Percentiles rank a stretch among this genome's conserved stretches.
These are phyloP conservation scores for Haplosporangium sp. DNA, from an alignment of 371 early-diverging fungal species.

Conservation along the genomic window DNA sequence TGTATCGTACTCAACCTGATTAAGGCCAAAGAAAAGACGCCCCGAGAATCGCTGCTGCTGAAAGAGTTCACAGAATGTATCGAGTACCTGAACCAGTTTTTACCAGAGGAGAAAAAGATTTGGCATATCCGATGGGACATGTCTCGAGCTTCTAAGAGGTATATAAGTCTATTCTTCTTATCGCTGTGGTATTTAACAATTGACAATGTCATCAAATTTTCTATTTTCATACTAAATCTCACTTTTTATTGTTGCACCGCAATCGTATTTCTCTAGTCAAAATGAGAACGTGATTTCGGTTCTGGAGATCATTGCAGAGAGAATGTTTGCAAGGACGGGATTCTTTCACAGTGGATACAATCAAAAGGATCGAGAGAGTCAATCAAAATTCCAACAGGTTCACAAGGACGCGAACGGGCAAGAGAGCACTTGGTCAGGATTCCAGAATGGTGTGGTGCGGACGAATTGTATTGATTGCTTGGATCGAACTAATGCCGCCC, in stretches of 20 bases:
- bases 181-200: background rate
- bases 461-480: constrained; percentile 99
- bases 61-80: constrained; percentile 88
- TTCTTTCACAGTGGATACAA: constrained; percentile 90
- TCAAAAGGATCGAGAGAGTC: constrained; percentile 1
- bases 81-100: constrained; percentile 88
- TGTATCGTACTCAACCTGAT: constrained; percentile 93
- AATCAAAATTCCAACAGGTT: background rate
- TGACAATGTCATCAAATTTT: no score
- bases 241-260: background rate
- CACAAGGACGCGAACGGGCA: constrained; percentile 4
- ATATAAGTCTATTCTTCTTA: background rate
- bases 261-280: constrained; percentile 55
- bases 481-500: constrained; percentile 99
- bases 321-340: constrained; percentile 86
- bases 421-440: constrained; percentile 55
- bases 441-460: constrained; percentile 89
- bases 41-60: constrained; percentile 87
- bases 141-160: constrained; percentile 95
- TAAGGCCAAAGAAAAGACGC: constrained; percentile 92
- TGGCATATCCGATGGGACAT: constrained; percentile 97
- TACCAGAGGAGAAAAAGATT: constrained; percentile 84
- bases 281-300: constrained; percentile 92
- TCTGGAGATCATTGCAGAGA: constrained; percentile 90
- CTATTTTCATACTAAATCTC: no score